Percentiles rank a stretch among this genome's conserved stretches.
phyloP scores from a whole-genome alignment of 371 early-diverging fungal species.

The Circinella umbellata region DNA sequence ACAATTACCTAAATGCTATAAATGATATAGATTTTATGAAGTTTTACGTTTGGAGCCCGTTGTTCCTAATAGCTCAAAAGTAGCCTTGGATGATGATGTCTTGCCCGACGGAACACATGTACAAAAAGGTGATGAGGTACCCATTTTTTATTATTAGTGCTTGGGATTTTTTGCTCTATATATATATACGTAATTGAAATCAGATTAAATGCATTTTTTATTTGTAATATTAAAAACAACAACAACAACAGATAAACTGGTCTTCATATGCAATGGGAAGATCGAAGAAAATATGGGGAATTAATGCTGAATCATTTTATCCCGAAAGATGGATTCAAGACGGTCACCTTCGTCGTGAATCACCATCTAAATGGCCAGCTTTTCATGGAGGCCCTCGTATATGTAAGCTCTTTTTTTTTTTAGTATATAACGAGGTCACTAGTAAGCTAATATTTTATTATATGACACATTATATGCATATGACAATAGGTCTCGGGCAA shows the following conservation, averaged over 20 bases:
- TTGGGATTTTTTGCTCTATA: too few species aligned
- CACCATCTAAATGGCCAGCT: slow-evolving; percentile 52
- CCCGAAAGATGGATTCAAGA: slow-evolving; percentile 68
- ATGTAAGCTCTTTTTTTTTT: slow-evolving; percentile 30
- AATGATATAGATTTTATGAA: slow-evolving; percentile 54
- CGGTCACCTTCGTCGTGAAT: slow-evolving; percentile 40
- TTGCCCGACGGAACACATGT: slow-evolving; percentile 73
- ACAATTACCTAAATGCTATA: background rate
- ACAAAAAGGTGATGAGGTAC: slow-evolving; percentile 56
- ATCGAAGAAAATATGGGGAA: slow-evolving; percentile 60
- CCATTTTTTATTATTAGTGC: too few species aligned
- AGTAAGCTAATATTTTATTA: background rate
- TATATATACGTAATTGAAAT: too few species aligned
- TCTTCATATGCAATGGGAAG: slow-evolving; percentile 58
- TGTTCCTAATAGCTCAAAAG: slow-evolving; percentile 71
- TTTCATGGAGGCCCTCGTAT: slow-evolving; percentile 78
- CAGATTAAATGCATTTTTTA: too few species aligned
- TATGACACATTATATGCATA: background rate
- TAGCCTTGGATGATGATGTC: slow-evolving; percentile 65
- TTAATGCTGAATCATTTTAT: slow-evolving; percentile 57
- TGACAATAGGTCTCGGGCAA: slow-evolving; percentile 26
- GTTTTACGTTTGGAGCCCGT: slow-evolving; percentile 74
- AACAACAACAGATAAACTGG: slow-evolving; percentile 31
- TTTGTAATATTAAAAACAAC: too few species aligned
- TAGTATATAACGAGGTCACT: too few species aligned